Evolutionary conservation across 2,329 filamentous ascomycete species (phyloP).

Genomic region (Lomentospora prolificans): DNA sequence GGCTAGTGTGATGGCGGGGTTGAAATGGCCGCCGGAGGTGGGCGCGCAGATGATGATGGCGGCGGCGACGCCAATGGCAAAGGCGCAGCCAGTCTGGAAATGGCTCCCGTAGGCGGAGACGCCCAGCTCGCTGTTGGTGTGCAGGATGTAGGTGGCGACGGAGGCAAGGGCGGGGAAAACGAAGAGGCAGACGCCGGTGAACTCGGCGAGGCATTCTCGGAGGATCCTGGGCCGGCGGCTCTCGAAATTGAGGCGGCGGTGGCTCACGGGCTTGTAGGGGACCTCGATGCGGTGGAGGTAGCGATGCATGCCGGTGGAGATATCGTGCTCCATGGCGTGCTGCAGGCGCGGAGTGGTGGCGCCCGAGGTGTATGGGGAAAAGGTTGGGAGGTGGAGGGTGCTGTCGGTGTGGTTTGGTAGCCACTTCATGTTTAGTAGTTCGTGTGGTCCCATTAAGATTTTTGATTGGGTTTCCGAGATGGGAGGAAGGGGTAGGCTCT

Average conservation of each 20-base stretch:
- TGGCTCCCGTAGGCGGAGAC: constrained; percentile 30
- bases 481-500: background rate
- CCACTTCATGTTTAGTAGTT: background rate
- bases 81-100: constrained; percentile 46
- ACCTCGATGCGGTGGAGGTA: constrained; percentile 6
- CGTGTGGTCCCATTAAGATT: background rate
- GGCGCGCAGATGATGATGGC: constrained; percentile 47
- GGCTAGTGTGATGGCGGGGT: constrained; percentile 37
- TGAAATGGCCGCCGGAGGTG: constrained; percentile 45
- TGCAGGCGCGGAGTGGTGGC: constrained; percentile 1
- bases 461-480: background rate
- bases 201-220: constrained; percentile 45
- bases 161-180: constrained; percentile 45
- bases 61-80: constrained; percentile 47
- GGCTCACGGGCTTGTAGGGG: constrained; percentile 30
- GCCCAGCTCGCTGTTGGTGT: constrained; percentile 26
- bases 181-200: constrained; percentile 48
- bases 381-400: background rate
- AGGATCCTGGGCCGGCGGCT: constrained; percentile 40
- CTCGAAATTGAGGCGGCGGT: constrained; percentile 45
- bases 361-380: background rate
- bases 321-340: background rate
- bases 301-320: background rate
- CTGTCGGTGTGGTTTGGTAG: background rate
- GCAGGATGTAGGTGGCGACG: constrained; percentile 38